Percentiles rank a stretch among this genome's conserved stretches.
Evolutionary conservation across 2,329 filamentous ascomycete species (phyloP).

Genomic region (Phialemoniopsis sp.): DNA sequence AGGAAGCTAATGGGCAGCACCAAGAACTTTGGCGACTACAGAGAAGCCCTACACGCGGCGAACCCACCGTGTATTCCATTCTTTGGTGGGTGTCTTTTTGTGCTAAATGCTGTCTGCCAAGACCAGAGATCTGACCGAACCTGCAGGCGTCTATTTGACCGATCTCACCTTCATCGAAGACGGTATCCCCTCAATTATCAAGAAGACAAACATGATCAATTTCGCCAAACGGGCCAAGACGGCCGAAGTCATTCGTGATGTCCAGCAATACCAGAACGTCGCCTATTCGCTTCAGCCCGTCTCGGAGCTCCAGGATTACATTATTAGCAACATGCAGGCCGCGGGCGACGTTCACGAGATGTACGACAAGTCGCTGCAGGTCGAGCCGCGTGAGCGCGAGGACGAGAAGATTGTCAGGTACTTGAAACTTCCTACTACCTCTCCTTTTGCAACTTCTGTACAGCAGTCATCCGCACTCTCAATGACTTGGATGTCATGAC

Average conservation of each 20-base stretch:
- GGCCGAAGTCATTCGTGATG: slow-evolving; percentile 95
- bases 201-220: slow-evolving; percentile 95
- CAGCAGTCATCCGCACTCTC: too few relatives aligned
- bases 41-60: slow-evolving; percentile 85
- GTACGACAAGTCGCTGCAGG: slow-evolving; percentile 93
- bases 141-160: slow-evolving; percentile 84
- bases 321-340: slow-evolving; percentile 91
- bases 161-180: slow-evolving; percentile 98
- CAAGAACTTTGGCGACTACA: slow-evolving; percentile 97
- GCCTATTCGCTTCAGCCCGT: slow-evolving; percentile 91
- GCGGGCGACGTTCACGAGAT: slow-evolving; percentile 97
- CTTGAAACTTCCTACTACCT: too few relatives aligned
- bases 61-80: slow-evolving; percentile 98
- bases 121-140: too few relatives aligned
- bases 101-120: not conserved
- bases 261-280: slow-evolving; percentile 97
- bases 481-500: too few relatives aligned
- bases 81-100: slow-evolving; percentile 62
- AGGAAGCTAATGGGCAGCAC: slow-evolving; percentile 92
- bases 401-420: slow-evolving; percentile 99
- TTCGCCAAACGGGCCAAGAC: slow-evolving; percentile 98
- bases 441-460: slow-evolving; percentile 26
- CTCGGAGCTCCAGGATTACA: slow-evolving; percentile 91
- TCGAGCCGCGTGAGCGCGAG: slow-evolving; percentile 93
- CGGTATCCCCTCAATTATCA: slow-evolving; percentile 92